Percentiles rank a stretch among this genome's conserved stretches.
Evolutionary conservation across 2,329 filamentous ascomycete genomes (phyloP).

Genomic region (Boeremia lycopersici): DNA sequence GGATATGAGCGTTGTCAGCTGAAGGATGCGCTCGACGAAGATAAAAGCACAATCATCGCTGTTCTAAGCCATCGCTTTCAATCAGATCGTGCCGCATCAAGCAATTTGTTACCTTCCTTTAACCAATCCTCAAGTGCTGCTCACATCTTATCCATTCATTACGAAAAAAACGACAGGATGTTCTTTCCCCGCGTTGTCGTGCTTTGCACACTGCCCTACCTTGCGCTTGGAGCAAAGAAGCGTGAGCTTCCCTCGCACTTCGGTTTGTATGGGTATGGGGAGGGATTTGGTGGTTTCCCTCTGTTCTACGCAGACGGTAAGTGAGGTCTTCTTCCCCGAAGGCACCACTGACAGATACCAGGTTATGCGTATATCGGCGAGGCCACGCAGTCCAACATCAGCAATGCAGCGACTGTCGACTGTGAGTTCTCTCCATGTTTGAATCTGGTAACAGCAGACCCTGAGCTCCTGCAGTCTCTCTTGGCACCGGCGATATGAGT

Average conservation of each 20-base stretch:
- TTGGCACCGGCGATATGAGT: background rate
- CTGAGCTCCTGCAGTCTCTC: conserved; percentile 14
- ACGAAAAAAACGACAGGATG: conserved; percentile 1
- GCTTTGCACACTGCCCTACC: conserved; percentile 20
- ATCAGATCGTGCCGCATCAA: background rate
- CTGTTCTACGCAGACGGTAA: conserved; percentile 29
- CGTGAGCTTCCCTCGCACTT: conserved; percentile 17
- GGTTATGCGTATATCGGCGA: conserved; percentile 31
- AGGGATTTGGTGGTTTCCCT: conserved; percentile 22
- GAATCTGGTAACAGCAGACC: background rate
- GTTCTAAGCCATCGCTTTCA: background rate
- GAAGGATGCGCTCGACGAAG: background rate
- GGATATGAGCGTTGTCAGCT: background rate
- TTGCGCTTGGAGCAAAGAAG: conserved; percentile 21
- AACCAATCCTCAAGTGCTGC: background rate
- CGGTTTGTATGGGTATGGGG: conserved; percentile 25
- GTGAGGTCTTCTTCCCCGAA: background rate
- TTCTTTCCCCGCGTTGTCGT: conserved; percentile 10
- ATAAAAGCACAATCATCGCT: conserved; percentile 5
- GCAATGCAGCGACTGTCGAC: conserved; percentile 23
- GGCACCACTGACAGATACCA: conserved; percentile 7
- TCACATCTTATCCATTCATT: background rate
- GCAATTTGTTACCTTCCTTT: background rate
- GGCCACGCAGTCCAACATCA: conserved; percentile 18
- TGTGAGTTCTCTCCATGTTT: conserved; percentile 13